Evolutionary conservation across 495 filamentous ascomycete genomes (phyloP).

Genomic region (Darksidea phi): DNA sequence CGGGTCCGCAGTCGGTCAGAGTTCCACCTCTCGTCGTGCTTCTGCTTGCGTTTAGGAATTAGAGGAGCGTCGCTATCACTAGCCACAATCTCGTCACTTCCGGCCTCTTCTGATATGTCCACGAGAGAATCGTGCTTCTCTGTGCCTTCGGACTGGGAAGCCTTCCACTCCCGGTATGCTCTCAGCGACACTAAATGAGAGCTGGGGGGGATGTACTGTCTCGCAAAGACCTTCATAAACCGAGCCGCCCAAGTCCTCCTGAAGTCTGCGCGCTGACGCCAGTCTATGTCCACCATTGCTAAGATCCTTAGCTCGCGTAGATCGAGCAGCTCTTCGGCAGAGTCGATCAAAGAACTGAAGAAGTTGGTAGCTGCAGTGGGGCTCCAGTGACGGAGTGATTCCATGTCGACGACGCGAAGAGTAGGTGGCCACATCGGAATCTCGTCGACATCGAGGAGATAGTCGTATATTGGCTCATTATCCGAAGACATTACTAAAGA

Average conservation of each 20-base stretch:
- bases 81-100: background rate
- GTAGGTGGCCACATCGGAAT: constrained; percentile 72
- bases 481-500: constrained; percentile 56
- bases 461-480: constrained; percentile 66
- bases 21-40: constrained; percentile 19
- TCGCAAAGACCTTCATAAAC: constrained; percentile 63
- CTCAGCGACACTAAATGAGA: constrained; percentile 40
- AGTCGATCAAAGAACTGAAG: constrained; percentile 71
- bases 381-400: constrained; percentile 70
- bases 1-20: constrained; percentile 22
- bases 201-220: constrained; percentile 54
- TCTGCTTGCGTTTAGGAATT: constrained; percentile 2
- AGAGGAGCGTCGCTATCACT: constrained; percentile 18
- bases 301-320: constrained; percentile 68
- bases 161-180: constrained; percentile 38
- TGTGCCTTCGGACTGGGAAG: background rate
- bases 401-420: constrained; percentile 67
- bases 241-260: constrained; percentile 68
- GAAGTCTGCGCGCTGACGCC: constrained; percentile 73
- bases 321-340: constrained; percentile 59
- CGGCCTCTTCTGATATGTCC: constrained; percentile 3
- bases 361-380: constrained; percentile 64
- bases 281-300: constrained; percentile 68
- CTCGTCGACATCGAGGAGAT: constrained; percentile 58
- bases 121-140: constrained; percentile 23